Evolutionary conservation across 331 rosid species (phyloP), one percentile per base, ranked within the genome.

Genomic region (Stylosanthes scabra): DNA sequence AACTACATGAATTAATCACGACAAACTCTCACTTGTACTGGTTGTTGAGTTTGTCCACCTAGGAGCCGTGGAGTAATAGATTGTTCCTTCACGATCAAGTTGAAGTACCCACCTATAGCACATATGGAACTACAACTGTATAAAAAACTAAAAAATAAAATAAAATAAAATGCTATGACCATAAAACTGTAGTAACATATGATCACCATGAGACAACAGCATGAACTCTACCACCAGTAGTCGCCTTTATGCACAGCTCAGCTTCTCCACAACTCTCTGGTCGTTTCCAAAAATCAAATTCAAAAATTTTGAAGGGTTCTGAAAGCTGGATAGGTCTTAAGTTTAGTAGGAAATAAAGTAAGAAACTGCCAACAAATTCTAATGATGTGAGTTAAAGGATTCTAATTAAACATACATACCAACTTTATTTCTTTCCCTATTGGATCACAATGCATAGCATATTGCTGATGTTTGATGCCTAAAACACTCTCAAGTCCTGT

Each of bases 211-310:
- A 91, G 62, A 94, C 77, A 56, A 94, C 78, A 63, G 95, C 96
- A 68, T 94, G 90, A 70, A 89, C 84, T 85, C 75, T 88, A 25
- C 97, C 98, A 74, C 86, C 84, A 46, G 50, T 74, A 63, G 88
- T 88, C 34, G 96, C 90, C 82, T 89, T 86, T 65, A 89, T 47
- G 71, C 57, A 40, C 78, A 94, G 63, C 68, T 85, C 86, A 62
- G 74, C 81, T 78, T 91, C 87, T 20, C 88, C 86, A 68, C 40
- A 79, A 88, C 97, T 89, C 74, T 91, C 93, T 83, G 98, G 98
- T 84, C 98, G 91, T 91, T 88, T 91, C 90, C 87, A 89, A 89
- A 94, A 94, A 83, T 94, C 95, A 89, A 94, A 91, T 86, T 94
- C 96, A 85, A 94, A 94, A 69, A 91, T 85, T 88, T 86, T 91